These are phyloP conservation scores for Candida jianshihensis DNA, from an alignment of 805 yeast genomes.

Conservation along the genomic window DNA sequence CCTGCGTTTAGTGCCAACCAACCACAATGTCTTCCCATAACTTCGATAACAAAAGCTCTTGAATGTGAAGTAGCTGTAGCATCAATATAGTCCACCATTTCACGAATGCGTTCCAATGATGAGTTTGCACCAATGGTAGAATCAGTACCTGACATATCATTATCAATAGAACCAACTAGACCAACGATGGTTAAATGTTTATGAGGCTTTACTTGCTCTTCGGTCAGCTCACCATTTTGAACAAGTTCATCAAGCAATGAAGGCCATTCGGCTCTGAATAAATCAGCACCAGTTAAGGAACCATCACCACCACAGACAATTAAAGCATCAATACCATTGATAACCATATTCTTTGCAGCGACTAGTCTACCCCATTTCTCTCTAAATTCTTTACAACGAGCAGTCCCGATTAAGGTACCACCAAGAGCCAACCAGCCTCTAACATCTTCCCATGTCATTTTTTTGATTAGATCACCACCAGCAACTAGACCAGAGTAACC, in stretches of 20 bases:
- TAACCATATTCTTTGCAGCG: slow-evolving; percentile 61
- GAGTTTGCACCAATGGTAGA: slow-evolving; percentile 79
- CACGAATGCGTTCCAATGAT: slow-evolving; percentile 68
- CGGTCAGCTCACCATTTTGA: slow-evolving; percentile 36
- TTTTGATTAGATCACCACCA: slow-evolving; percentile 51
- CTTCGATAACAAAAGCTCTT: slow-evolving; percentile 78
- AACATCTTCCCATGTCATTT: slow-evolving; percentile 69
- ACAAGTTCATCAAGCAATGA: slow-evolving; percentile 54
- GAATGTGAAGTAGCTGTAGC: slow-evolving; percentile 82
- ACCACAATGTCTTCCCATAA: slow-evolving; percentile 88
- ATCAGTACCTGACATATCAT: slow-evolving; percentile 80
- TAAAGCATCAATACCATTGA: slow-evolving; percentile 68
- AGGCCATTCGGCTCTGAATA: slow-evolving; percentile 75
- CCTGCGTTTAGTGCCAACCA: slow-evolving; percentile 84
- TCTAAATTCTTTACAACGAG: slow-evolving; percentile 61
- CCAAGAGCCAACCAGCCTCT: slow-evolving; percentile 65
- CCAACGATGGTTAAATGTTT: slow-evolving; percentile 64
- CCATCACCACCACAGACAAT: slow-evolving; percentile 85
- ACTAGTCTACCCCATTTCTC: slow-evolving; percentile 58
- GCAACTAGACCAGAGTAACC: slow-evolving; percentile 69
- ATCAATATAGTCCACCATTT: slow-evolving; percentile 73
- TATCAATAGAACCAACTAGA: slow-evolving; percentile 76
- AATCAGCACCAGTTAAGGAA: slow-evolving; percentile 74
- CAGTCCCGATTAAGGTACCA: slow-evolving; percentile 77
- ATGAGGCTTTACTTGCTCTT: slow-evolving; percentile 39